Evolutionary conservation across 177 flowering plant species (phyloP).

Genomic region (Tripterygium wilfordii): DNA sequence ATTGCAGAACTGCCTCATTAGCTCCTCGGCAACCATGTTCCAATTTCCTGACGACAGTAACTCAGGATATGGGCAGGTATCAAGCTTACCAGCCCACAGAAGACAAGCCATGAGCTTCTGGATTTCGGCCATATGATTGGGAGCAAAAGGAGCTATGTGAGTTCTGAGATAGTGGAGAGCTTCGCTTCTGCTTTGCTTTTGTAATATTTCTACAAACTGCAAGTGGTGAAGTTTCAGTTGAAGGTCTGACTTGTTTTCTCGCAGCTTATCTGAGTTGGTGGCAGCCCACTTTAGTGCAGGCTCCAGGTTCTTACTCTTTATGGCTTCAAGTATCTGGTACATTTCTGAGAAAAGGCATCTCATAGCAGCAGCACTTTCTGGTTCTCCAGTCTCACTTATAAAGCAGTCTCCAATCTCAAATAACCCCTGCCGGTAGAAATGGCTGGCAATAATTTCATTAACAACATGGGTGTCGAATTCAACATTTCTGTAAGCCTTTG

Average conservation of each 20-base stretch:
- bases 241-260: slow-evolving; percentile 22
- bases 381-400: slow-evolving; percentile 43
- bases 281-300: slow-evolving; percentile 42
- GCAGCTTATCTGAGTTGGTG: slow-evolving; percentile 25
- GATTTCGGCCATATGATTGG: slow-evolving; percentile 36
- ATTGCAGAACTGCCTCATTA: slow-evolving; percentile 51
- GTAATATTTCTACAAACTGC: slow-evolving; percentile 63
- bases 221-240: slow-evolving; percentile 63
- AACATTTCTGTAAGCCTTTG: slow-evolving; percentile 69
- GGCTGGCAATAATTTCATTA: slow-evolving; percentile 67
- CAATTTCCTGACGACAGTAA: slow-evolving; percentile 41
- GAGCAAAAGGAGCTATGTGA: slow-evolving; percentile 46
- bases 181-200: slow-evolving; percentile 35
- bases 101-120: slow-evolving; percentile 77
- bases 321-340: slow-evolving; percentile 53
- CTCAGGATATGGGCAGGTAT: slow-evolving; percentile 55
- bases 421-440: slow-evolving; percentile 67
- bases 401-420: slow-evolving; percentile 78
- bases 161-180: slow-evolving; percentile 61
- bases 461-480: slow-evolving; percentile 53
- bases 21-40: slow-evolving; percentile 49
- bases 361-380: slow-evolving; percentile 28
- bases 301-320: slow-evolving; percentile 37
- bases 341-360: slow-evolving; percentile 54
- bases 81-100: slow-evolving; percentile 57